Evolutionary conservation across 805 yeast genomes (phyloP).

Genomic region (Metschnikowia chrysomelidarum): DNA sequence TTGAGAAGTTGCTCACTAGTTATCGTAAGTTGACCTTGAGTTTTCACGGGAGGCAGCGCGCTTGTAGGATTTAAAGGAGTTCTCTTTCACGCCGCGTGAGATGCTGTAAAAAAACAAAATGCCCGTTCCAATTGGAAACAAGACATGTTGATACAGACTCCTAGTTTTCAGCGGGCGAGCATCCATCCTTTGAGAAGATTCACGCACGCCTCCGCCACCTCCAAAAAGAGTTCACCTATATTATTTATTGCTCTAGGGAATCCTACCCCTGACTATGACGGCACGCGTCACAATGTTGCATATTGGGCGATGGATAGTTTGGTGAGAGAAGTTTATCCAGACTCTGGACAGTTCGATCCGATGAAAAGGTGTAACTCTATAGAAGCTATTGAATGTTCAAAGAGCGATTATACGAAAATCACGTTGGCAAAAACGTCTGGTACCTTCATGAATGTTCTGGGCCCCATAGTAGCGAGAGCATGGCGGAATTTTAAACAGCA

Average conservation of each 20-base stretch:
- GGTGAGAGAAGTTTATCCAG: slow-evolving; percentile 24
- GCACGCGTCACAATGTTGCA: slow-evolving; percentile 80
- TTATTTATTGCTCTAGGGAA: slow-evolving; percentile 60
- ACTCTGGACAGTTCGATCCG: slow-evolving; percentile 17
- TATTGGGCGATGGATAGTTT: slow-evolving; percentile 48
- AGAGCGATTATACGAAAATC: slow-evolving; percentile 15
- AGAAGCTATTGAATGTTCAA: slow-evolving; percentile 2
- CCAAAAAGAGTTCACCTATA: slow-evolving; percentile 1
- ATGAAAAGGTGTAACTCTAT: slow-evolving; percentile 3
- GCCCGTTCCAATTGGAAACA: no score
- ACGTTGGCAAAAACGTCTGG: slow-evolving; percentile 50
- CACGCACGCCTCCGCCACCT: not conserved
- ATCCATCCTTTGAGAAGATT: not conserved
- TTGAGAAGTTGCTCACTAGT: no score
- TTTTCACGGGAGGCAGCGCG: no score
- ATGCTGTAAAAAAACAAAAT: no score
- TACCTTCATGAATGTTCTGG: slow-evolving; percentile 70
- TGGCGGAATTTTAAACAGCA: slow-evolving; percentile 37
- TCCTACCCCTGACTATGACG: slow-evolving; percentile 59
- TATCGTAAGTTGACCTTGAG: no score
- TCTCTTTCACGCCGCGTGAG: no score
- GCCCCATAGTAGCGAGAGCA: slow-evolving; percentile 49
- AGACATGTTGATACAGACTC: no score
- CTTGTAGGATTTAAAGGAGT: no score
- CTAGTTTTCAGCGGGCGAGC: no score